Conservation (phyloP, 1,139 yeast species). For the Pichia sp. region DNA sequence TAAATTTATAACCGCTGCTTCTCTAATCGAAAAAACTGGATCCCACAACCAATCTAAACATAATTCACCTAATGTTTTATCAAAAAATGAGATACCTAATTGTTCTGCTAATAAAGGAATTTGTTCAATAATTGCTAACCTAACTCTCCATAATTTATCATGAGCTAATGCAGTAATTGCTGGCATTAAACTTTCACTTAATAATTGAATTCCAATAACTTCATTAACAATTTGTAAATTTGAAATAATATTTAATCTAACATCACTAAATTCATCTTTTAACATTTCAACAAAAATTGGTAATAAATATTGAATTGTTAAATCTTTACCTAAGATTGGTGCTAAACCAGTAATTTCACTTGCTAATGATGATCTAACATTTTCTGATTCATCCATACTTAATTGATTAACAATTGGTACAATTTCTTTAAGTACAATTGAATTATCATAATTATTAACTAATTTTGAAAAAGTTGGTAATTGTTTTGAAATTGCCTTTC, state of each 20-base stretch:
- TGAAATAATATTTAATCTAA: conserved; percentile 87
- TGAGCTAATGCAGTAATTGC: conserved; percentile 95
- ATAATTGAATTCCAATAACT: conserved; percentile 84
- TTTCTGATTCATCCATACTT: conserved; percentile 87
- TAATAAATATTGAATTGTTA: conserved; percentile 73
- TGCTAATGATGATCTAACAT: conserved; percentile 90
- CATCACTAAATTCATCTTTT: conserved; percentile 96
- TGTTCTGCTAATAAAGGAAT: conserved; percentile 96
- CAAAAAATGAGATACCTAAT: conserved; percentile 88
- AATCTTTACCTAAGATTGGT: conserved; percentile 78
- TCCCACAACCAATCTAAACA: conserved; percentile 99
- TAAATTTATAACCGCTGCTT: conserved; percentile 87
- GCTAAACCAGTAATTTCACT: conserved; percentile 82
- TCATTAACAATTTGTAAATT: conserved; percentile 88
- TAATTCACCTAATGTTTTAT: conserved; percentile 80
- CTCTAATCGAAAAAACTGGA: conserved; percentile 91
- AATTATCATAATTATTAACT: conserved; percentile 40
- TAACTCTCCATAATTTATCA: conserved; percentile 96
- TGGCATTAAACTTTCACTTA: conserved; percentile 84
- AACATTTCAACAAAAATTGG: conserved; percentile 92
- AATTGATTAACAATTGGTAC: conserved; percentile 80
- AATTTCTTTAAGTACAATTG: conserved; percentile 59
- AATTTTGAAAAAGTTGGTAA: conserved; percentile 71
- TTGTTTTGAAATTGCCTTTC: conserved; percentile 91
- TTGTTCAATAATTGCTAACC: conserved; percentile 94